Evolutionary conservation across 2,329 filamentous ascomycete species (phyloP).

Genomic region (Neonectria sp.): DNA sequence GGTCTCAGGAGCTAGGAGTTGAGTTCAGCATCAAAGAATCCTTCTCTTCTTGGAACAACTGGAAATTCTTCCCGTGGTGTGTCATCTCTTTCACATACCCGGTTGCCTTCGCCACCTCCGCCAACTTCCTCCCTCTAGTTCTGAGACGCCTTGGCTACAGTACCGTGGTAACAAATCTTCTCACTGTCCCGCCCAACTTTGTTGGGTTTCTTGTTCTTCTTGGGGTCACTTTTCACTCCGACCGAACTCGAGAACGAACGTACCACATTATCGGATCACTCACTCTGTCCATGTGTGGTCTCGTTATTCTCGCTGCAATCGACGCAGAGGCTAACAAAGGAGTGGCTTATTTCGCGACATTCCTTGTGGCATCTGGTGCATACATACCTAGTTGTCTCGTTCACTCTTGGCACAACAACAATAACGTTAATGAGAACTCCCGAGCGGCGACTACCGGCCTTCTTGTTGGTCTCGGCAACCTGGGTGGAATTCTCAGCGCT

Average conservation of each 20-base stretch:
- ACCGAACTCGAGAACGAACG: constrained; percentile 61
- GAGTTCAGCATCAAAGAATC: constrained; percentile 57
- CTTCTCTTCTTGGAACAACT: constrained; percentile 58
- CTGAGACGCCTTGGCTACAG: constrained; percentile 60
- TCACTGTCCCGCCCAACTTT: constrained; percentile 64
- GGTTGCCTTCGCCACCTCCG: constrained; percentile 57
- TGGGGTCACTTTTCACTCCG: constrained; percentile 59
- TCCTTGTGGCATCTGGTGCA: constrained; percentile 60
- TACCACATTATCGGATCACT: constrained; percentile 59
- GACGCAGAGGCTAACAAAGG: constrained; percentile 58
- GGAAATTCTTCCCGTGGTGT: constrained; percentile 59
- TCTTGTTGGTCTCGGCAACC: constrained; percentile 63
- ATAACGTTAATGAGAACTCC: constrained; percentile 63
- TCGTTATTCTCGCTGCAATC: constrained; percentile 61
- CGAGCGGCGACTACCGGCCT: constrained; percentile 64
- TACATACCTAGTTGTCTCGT: constrained; percentile 65
- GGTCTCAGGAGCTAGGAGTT: constrained; percentile 54
- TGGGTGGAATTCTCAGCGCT: constrained; percentile 62
- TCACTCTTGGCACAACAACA: constrained; percentile 67
- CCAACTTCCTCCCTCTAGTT: constrained; percentile 63
- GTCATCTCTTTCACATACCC: constrained; percentile 64
- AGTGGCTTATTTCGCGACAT: constrained; percentile 66
- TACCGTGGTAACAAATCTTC: constrained; percentile 63
- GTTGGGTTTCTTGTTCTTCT: constrained; percentile 63
- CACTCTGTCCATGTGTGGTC: constrained; percentile 57